phyloP scores from a whole-genome alignment of 768 basidiomycete species.

The Pleurotus tuber-regium region DNA sequence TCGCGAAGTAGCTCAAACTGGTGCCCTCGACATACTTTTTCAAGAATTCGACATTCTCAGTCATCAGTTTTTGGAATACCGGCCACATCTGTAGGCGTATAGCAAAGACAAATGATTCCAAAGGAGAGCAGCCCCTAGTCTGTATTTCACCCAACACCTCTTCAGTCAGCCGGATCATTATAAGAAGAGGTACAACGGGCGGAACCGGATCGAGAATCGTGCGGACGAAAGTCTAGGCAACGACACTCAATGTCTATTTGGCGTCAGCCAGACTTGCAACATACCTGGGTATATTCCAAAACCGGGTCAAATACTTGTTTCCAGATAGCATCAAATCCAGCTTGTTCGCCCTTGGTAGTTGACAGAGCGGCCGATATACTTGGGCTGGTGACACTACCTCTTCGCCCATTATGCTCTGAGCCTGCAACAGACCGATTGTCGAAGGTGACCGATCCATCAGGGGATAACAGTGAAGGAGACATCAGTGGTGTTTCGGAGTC shows the following conservation, averaged over 20 bases:
- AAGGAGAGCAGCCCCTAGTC: constrained; percentile 71
- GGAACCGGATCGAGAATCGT: constrained; percentile 72
- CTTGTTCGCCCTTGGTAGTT: constrained; percentile 57
- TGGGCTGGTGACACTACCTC: constrained; percentile 16
- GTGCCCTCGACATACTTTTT: constrained; percentile 81
- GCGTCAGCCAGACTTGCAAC: too few species aligned
- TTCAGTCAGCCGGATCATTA: constrained; percentile 91
- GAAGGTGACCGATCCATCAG: constrained; percentile 36
- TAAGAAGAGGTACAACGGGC: constrained; percentile 72
- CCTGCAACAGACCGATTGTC: constrained; percentile 41
- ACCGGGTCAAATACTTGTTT: constrained; percentile 93
- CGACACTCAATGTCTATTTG: too few species aligned
- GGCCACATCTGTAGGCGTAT: constrained; percentile 92
- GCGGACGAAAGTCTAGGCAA: constrained; percentile 60
- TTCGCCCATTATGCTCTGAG: constrained; percentile 45
- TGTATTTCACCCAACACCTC: constrained; percentile 73
- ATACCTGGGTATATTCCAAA: constrained; percentile 78
- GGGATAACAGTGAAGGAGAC: constrained; percentile 42
- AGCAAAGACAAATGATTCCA: constrained; percentile 78
- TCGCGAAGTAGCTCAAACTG: constrained; percentile 58
- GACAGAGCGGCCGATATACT: constrained; percentile 29
- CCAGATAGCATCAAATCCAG: constrained; percentile 69
- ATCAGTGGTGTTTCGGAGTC: constrained; percentile 34
- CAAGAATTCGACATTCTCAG: constrained; percentile 76
- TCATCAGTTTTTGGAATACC: constrained; percentile 86